phyloP scores from a whole-genome alignment of 2,329 filamentous ascomycete species.

The Colletotrichum cuscutae region DNA sequence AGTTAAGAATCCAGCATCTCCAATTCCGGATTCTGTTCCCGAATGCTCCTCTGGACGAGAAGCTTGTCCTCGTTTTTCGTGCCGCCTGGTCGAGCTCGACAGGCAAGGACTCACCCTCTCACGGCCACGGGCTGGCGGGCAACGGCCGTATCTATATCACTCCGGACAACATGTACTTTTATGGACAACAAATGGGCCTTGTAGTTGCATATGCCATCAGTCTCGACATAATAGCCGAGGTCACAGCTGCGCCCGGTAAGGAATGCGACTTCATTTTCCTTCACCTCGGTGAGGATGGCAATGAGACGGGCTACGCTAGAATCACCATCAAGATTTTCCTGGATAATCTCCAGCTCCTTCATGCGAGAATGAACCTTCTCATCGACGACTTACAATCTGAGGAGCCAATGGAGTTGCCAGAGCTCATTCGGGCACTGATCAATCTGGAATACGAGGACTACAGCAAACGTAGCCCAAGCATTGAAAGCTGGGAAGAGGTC shows the following conservation, averaged over 20 bases:
- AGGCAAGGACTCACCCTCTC: conserved; percentile 52
- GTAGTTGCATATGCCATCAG: conserved; percentile 84
- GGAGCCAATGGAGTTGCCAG: conserved; percentile 74
- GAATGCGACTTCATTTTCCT: conserved; percentile 95
- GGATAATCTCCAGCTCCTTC: conserved; percentile 84
- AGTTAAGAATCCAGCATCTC: conserved; percentile 86
- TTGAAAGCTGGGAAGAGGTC: conserved; percentile 92
- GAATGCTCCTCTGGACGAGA: conserved; percentile 78
- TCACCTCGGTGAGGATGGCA: conserved; percentile 73
- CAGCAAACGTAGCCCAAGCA: conserved; percentile 73
- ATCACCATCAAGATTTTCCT: conserved; percentile 94
- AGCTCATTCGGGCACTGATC: conserved; percentile 77
- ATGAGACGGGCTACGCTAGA: conserved; percentile 73
- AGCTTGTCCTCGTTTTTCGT: conserved; percentile 89
- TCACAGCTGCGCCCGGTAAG: conserved; percentile 87
- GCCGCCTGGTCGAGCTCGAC: conserved; percentile 79
- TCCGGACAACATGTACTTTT: conserved; percentile 90
- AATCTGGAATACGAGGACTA: conserved; percentile 76
- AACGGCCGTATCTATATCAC: conserved; percentile 88
- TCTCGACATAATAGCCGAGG: conserved; percentile 83
- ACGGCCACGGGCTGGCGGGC: conserved; percentile 64
- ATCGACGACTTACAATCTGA: conserved; percentile 83
- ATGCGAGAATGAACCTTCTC: conserved; percentile 85
- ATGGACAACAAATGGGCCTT: conserved; percentile 92
- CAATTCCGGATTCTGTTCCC: conserved; percentile 95